Evolutionary conservation across 2,329 filamentous ascomycete species (phyloP), one percentile per base, ranked within the genome.

Genomic region (Fragosphaeria purpurea): DNA sequence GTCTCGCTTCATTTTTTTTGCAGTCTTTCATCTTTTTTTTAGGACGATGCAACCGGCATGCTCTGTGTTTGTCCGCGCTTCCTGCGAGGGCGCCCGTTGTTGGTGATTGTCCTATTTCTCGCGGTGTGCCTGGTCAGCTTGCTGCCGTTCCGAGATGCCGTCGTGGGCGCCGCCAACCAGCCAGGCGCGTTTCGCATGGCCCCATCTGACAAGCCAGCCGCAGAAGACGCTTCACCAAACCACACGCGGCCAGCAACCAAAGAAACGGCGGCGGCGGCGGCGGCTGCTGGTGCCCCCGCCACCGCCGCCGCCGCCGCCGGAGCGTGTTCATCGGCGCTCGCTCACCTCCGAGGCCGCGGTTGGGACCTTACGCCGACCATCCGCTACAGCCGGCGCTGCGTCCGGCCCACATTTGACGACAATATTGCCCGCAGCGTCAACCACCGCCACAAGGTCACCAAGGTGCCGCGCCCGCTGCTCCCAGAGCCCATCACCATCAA

Each of bases 341-440:
- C 56, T n/a, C 56, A 56, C 46, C 53, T 62, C 37, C 58, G 58
- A 33, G 50, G 51, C 22, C 39, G 48, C 32, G 59, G 64, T 12
- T 57, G 67, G 22, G 58, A 54, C 31, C 58, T 76, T 39, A 70
- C 70, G 10, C 63, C 67, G 44, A 64, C 65, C 22, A 63, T 76
- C 42, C 53, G 67, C 39, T 76, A 73, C 58, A 66, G 67, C 12
- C 68, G 70, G 12, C 67, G 69, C 33, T 75, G 49, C 13, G 72
- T 47, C 4, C 22, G 35, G 9, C 39, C 40, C 5, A 43, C 11
- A 9, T 50, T 43, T 33, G 38, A 30, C n/a, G 22, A 22, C 22
- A 22, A 22, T 3, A 22, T 22, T 22, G 7, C 7, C 11, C 37
- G n/a, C n/a, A 31, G 10, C 44, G 9, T 6, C 1, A 9, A 7